phyloP scores from a whole-genome alignment of 176 grass and related monocot genomes.

The Ananas comosus region DNA sequence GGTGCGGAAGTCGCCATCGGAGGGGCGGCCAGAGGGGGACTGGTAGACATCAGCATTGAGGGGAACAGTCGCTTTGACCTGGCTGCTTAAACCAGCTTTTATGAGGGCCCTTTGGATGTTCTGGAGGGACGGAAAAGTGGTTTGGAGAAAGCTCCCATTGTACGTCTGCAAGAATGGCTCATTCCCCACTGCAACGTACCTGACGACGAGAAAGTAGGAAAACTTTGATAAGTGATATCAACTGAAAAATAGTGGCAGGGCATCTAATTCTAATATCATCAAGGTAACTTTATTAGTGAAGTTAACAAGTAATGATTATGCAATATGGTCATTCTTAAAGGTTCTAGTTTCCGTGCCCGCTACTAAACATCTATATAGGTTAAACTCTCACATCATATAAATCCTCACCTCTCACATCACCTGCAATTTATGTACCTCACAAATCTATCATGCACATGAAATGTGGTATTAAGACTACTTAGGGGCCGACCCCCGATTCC shows the following conservation, averaged over 20 bases:
- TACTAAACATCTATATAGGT: too few species aligned
- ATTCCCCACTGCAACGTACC: constrained; percentile 94
- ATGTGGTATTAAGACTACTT: too few species aligned
- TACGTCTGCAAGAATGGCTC: constrained; percentile 97
- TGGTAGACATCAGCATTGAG: constrained; percentile 82
- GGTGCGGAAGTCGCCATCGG: constrained; percentile 82
- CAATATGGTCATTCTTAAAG: too few species aligned
- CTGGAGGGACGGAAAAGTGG: constrained; percentile 74
- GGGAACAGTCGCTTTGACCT: constrained; percentile 77
- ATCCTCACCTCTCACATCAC: too few species aligned
- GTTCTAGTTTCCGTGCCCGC: too few species aligned
- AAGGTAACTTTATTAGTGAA: not conserved
- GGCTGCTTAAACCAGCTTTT: constrained; percentile 61
- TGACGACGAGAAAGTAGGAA: constrained; percentile 12
- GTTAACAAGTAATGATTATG: not conserved
- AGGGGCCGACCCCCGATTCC: too few species aligned
- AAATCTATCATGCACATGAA: too few species aligned
- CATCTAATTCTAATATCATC: not conserved
- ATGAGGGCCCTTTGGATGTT: constrained; percentile 81
- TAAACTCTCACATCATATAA: too few species aligned
- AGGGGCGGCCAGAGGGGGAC: constrained; percentile 47
- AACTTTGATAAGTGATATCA: not conserved
- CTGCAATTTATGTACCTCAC: too few species aligned
- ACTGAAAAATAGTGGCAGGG: not conserved
- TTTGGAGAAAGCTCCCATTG: constrained; percentile 95